Evolutionary conservation across 345 rosid species (phyloP).

Genomic region (Eucalyptus caleyi): DNA sequence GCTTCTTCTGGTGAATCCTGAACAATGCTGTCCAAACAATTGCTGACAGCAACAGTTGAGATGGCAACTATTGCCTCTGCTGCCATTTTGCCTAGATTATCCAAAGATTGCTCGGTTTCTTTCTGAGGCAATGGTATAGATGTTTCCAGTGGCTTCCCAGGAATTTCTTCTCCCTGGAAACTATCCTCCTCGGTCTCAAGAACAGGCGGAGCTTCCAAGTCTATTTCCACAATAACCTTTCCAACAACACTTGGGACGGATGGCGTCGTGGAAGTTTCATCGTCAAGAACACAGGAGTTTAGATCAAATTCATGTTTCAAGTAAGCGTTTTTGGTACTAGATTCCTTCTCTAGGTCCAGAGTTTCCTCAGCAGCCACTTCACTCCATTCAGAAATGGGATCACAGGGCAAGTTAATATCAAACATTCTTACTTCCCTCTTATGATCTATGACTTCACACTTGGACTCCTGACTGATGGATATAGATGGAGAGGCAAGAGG

Average conservation of each 20-base stretch:
- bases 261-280: conserved; percentile 37
- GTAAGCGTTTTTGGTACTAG: conserved; percentile 13
- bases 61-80: conserved; percentile 77
- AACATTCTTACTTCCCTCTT: conserved; percentile 25
- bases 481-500: background rate
- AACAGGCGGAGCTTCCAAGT: conserved; percentile 66
- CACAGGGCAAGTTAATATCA: conserved; percentile 84
- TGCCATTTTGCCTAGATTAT: conserved; percentile 38
- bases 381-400: conserved; percentile 26
- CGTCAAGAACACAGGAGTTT: conserved; percentile 53
- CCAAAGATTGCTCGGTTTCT: conserved; percentile 10
- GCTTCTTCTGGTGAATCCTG: conserved; percentile 16
- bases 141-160: conserved; percentile 6
- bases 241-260: conserved; percentile 7
- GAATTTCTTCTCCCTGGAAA: conserved; percentile 15
- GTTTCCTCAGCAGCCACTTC: conserved; percentile 20
- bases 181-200: conserved; percentile 44
- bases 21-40: conserved; percentile 14
- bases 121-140: conserved; percentile 2
- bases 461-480: conserved; percentile 16
- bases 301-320: conserved; percentile 52
- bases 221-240: conserved; percentile 34
- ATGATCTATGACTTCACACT: conserved; percentile 14
- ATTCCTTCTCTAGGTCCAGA: conserved; percentile 15
- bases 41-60: conserved; percentile 16